phyloP scores from a whole-genome alignment of 306 rosid species.

The Medicago arabica region DNA sequence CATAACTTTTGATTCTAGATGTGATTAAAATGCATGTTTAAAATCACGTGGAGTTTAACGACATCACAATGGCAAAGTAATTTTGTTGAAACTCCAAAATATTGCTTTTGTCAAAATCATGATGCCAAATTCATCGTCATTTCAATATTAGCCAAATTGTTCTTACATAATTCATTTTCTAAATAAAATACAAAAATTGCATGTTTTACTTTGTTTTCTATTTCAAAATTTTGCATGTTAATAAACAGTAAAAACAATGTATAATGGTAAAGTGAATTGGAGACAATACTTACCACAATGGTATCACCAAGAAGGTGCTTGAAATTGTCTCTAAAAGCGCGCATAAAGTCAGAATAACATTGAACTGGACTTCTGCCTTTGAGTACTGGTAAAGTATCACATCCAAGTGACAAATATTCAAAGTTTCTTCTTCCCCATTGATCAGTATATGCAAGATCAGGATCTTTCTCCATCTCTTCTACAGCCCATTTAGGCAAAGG shows the following conservation, averaged over 20 bases:
- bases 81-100: not conserved
- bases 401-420: conserved; percentile 87
- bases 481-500: conserved; percentile 92
- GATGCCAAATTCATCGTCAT: not conserved
- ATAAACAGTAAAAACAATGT: not conserved
- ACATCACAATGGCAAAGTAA: not conserved
- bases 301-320: conserved; percentile 87
- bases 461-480: conserved; percentile 80
- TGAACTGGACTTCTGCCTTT: conserved; percentile 94
- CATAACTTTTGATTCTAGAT: too few species aligned
- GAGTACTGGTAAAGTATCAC: conserved; percentile 83
- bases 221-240: not conserved
- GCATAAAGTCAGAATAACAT: conserved; percentile 94
- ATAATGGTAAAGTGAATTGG: not conserved
- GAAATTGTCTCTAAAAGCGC: conserved; percentile 82
- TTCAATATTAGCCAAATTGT: not conserved
- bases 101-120: not conserved
- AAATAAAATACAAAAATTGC: not conserved
- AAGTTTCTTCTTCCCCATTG: conserved; percentile 95
- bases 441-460: conserved; percentile 89
- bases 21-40: not conserved
- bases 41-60: not conserved
- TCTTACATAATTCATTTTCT: not conserved
- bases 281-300: conserved; percentile 66
- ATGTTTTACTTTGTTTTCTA: not conserved